phyloP scores from a whole-genome alignment of 441 rosid species.

The Eruca vesicaria region DNA sequence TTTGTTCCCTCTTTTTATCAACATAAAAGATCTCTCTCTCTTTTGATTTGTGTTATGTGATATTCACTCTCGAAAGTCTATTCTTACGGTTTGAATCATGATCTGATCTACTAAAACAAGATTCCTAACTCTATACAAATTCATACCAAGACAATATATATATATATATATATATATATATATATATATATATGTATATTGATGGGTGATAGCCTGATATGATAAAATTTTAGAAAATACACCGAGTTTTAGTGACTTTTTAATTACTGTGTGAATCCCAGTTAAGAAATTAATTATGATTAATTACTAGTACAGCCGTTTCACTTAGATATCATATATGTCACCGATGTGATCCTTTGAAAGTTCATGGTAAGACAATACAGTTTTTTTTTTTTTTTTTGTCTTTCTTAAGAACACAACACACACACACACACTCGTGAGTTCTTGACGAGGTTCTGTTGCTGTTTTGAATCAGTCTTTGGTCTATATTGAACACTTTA shows the following conservation, averaged over 20 bases:
- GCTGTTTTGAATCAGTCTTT: neutral
- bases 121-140: neutral
- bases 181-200: neutral
- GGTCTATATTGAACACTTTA: neutral
- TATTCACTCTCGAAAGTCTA: neutral
- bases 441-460: neutral
- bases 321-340: neutral
- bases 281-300: neutral
- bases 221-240: neutral
- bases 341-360: neutral
- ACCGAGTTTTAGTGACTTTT: neutral
- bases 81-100: neutral
- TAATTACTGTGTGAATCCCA: neutral
- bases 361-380: slow-evolving; percentile 44
- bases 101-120: neutral
- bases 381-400: no score
- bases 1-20: neutral
- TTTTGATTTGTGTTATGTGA: slow-evolving; percentile 10
- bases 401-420: neutral
- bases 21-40: neutral
- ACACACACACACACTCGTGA: neutral
- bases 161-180: no score
- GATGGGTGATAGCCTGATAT: neutral
- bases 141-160: neutral
- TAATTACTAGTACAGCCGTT: neutral